Evolutionary conservation across 2,329 filamentous ascomycete genomes (phyloP), one percentile per base, ranked within the genome.

Genomic region (Domatiomyces catenatus): DNA sequence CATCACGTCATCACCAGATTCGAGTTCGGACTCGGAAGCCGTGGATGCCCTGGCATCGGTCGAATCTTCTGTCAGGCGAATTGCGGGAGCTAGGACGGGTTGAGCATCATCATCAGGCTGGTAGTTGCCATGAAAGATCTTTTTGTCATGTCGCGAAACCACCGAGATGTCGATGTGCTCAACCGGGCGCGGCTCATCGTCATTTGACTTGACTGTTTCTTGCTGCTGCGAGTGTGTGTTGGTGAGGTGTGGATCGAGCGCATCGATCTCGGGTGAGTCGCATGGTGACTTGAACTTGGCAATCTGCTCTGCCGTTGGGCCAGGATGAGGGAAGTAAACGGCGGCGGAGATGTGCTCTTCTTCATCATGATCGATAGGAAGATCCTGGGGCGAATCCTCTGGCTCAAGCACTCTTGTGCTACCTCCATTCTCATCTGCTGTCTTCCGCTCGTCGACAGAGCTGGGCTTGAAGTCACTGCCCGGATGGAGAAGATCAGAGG

Each of bases 271-370:
- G 26, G 48, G 48, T 4, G 24, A 32, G 42, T 58, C 54, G 3
- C 56, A 56, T 6, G 52, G 54, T 26, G 54, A 53, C 4, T 54
- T 53, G 43, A 57, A 56, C 28, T 51, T 53, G 46, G 60, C 59
- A 32, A 66, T 49, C 28, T 71, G 68, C 46, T 72, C 70, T 6
- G 67, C 59, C 8, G 66, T 65, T 8, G 73, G 60, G 49, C 75
- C 73, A 56, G 78, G 74, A 64, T 82, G 79, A 20, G 79, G 79
- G 56, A 77, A 80, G 61, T 82, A 82, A 32, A 79, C 68, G 10
- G 79, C 79, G 24, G 77, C 81, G 0, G 77, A 79, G 42, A 82
- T 82, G 53, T 80, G 77, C 61, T 82, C 79, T 50, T 71, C 70
- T 52, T 79, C 76, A 4, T 77, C 78, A 32, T 78, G 20, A 5